These are phyloP conservation scores for Hypoxylon subgilvum DNA, from an alignment of 495 filamentous ascomycete species.

Conservation along the genomic window DNA sequence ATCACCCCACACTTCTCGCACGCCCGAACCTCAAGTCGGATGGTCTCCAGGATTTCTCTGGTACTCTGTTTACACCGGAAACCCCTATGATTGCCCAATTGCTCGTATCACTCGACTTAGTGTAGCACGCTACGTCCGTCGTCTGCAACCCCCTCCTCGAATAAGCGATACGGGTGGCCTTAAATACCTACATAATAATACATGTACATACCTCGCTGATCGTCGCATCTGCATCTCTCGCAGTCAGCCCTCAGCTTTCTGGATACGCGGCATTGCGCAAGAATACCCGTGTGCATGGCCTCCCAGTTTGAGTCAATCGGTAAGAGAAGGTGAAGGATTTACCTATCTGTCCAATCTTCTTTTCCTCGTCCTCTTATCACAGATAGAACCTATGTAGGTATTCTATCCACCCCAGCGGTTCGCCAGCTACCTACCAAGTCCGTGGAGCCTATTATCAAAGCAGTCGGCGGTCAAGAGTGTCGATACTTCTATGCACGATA, in stretches of 20 bases:
- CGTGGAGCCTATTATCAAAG: slow-evolving; percentile 5
- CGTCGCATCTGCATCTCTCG: slow-evolving; percentile 29
- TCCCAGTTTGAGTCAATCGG: slow-evolving; percentile 17
- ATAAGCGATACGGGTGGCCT: slow-evolving; percentile 34
- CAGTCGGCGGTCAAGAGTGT: background rate
- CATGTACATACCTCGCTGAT: slow-evolving; percentile 15
- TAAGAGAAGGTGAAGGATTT: background rate
- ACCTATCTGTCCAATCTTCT: background rate
- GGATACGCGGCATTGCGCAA: slow-evolving; percentile 10
- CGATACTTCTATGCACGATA: background rate
- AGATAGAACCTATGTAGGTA: background rate
- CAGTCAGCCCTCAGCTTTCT: slow-evolving; percentile 27
- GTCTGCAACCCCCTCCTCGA: slow-evolving; percentile 17
- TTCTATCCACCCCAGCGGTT: slow-evolving; percentile 3
- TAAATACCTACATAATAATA: slow-evolving; percentile 8
- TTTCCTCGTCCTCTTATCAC: slow-evolving; percentile 7
- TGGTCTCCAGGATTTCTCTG: slow-evolving; percentile 21
- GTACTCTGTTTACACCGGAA: slow-evolving; percentile 34
- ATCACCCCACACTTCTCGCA: slow-evolving; percentile 33
- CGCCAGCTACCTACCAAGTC: background rate
- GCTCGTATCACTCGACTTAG: slow-evolving; percentile 39
- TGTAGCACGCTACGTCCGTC: slow-evolving; percentile 21
- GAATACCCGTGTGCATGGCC: background rate
- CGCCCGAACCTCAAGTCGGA: slow-evolving; percentile 32
- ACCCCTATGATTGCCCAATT: slow-evolving; percentile 37